Evolutionary conservation across 257 asterid species (phyloP).

Genomic region (Solanum peruvianum): DNA sequence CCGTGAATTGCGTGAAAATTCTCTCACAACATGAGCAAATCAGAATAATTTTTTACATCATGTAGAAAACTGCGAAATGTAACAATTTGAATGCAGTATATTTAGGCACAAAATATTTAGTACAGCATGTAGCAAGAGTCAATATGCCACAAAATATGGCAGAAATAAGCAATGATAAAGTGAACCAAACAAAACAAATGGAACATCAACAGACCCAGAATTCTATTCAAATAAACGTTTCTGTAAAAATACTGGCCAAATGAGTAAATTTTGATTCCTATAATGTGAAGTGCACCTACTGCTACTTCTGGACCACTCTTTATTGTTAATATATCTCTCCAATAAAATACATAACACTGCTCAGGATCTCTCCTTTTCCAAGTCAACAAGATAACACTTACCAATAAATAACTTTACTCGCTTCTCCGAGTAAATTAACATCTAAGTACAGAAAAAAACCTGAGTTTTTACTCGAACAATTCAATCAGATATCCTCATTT

Average conservation of each 20-base stretch:
- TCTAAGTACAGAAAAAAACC: not conserved
- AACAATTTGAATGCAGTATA: not conserved
- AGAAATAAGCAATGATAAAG: not conserved
- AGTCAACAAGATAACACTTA: not conserved
- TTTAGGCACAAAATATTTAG: not conserved
- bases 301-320: not conserved
- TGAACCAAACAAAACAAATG: not conserved
- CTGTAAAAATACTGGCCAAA: not conserved
- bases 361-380: not conserved
- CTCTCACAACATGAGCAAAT: not conserved
- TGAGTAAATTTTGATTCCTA: not conserved
- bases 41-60: not conserved
- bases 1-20: not conserved
- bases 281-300: not conserved
- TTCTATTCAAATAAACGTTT: not conserved
- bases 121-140: not conserved
- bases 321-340: not conserved
- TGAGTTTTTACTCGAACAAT: not conserved
- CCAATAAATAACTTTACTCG: not conserved
- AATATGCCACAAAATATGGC: not conserved
- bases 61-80: not conserved
- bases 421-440: not conserved
- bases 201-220: not conserved
- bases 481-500: slow-evolving; percentile 71
- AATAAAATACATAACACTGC: not conserved